A percentile compares a stretch with the other conserved stretches of the same genome.
Conservation (phyloP, 225 moss, liverwort and hornwort genomes). For the Neckera pumila region DNA sequence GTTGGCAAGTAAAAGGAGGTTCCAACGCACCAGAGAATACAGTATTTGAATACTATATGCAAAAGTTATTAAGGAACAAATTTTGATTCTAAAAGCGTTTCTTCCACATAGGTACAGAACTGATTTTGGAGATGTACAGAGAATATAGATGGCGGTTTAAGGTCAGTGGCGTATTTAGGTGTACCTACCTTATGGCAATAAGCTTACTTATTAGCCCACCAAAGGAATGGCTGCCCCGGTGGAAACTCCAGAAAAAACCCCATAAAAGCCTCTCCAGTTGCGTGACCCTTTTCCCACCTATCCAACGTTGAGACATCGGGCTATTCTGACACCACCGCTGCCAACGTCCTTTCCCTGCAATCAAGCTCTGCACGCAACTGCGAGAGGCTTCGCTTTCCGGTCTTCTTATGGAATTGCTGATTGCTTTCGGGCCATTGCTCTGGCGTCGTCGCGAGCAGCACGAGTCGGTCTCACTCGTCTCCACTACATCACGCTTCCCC, state of each 20-base stretch:
- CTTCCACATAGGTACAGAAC: no score
- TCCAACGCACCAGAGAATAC: no score
- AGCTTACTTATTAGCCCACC: no score
- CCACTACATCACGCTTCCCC: neutral
- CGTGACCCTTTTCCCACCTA: neutral
- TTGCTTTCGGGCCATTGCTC: neutral
- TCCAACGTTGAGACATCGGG: neutral
- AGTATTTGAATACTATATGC: no score
- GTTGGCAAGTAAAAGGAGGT: no score
- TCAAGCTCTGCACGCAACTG: constrained; percentile 13
- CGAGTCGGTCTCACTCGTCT: neutral
- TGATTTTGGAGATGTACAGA: no score
- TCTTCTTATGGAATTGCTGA: neutral
- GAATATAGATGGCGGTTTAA: no score
- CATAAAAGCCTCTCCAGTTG: neutral
- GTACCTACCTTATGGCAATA: no score
- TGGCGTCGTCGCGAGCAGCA: neutral
- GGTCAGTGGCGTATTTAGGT: no score
- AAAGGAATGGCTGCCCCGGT: no score
- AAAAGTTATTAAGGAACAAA: no score
- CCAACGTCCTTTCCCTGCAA: constrained; percentile 13
- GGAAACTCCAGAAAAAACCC: neutral
- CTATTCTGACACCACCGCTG: neutral
- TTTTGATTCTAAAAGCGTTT: no score
- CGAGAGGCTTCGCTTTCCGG: neutral